These are phyloP conservation scores for Gastrolobium villosum DNA, from an alignment of 306 rosid genomes.

Conservation along the genomic window DNA sequence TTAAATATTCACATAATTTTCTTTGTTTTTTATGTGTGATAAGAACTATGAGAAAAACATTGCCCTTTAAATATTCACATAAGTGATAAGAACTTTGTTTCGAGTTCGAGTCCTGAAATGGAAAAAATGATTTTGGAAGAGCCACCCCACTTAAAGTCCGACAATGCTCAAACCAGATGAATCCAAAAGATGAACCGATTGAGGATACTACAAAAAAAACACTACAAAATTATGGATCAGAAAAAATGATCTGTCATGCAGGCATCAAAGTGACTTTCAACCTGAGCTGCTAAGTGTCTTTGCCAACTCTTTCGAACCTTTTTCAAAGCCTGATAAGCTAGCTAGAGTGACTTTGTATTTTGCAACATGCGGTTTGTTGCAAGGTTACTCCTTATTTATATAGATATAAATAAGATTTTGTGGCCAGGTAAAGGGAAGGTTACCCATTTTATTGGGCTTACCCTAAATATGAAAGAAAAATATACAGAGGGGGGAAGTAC, in stretches of 20 bases:
- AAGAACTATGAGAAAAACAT: too few relatives aligned
- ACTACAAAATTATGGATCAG: neutral
- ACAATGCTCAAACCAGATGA: too few relatives aligned
- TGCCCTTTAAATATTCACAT: too few relatives aligned
- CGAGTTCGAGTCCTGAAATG: too few relatives aligned
- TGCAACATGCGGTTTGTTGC: neutral
- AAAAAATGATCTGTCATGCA: neutral
- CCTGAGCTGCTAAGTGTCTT: neutral
- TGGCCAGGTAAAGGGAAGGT: neutral
- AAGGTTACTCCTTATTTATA: neutral
- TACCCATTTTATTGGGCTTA: neutral
- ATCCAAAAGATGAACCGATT: too few relatives aligned
- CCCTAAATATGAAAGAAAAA: neutral
- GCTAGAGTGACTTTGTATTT: neutral
- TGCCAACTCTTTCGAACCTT: slow-evolving; percentile 16
- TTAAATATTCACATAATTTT: too few relatives aligned
- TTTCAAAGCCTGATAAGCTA: neutral
- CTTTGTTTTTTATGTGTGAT: too few relatives aligned
- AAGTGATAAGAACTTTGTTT: too few relatives aligned
- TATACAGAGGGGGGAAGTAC: neutral
- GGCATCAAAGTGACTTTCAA: neutral
- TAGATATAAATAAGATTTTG: too few relatives aligned
- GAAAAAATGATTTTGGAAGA: too few relatives aligned
- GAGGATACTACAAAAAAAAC: neutral
- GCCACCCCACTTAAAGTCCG: too few relatives aligned